Evolutionary conservation across 2,329 filamentous ascomycete genomes (phyloP), one percentile per base, ranked within the genome.

Genomic region (Calonectria montana): DNA sequence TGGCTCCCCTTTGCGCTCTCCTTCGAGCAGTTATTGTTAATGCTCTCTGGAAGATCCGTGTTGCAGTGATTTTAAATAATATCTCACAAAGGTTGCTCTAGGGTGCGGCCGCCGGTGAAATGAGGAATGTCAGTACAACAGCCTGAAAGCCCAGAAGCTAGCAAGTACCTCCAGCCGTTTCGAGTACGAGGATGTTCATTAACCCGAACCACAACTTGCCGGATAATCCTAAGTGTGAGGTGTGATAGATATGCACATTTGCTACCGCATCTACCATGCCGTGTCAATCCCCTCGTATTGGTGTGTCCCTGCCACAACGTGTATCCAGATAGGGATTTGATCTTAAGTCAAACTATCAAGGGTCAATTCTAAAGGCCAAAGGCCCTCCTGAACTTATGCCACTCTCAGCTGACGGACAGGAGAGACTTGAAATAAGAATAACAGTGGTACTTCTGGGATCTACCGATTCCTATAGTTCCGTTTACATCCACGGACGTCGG

Each of bases 21-120:
- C 8, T 64, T 45, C 8, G 55, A 67, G 23, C 62, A 70, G 16
- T 70, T 48, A 18, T 65, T 70, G 16, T 59, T 27, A n/a, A 72
- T 45, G 25, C 66, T 66, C 2, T 57, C 67, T 25, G 47, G 66
- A 41, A 72, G 62, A 5, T 67, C 67, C 5, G 35, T n/a, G 45
- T 61, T 65, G 23, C 66, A 66, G 6, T 66, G 12, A 31, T 29
- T 39, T 41, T 16, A 39, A 61, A 72, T 43, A 70, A 72, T 27
- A 16, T 15, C 8, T 72, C 67, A 37, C 62, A 23, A 7, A 63
- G 70, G 31, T 72, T 66, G 2, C 1, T 10, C 70, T 61, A 70
- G 27, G 23, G 45, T 9, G 70, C 66, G 7, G 62, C 37, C 9
- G 25, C 70, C 13, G 67, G 70, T 8, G 43, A 25, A 10, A 48